Evolutionary conservation across 2,329 filamentous ascomycete species (phyloP).

Genomic region (Ophiostoma sp.): DNA sequence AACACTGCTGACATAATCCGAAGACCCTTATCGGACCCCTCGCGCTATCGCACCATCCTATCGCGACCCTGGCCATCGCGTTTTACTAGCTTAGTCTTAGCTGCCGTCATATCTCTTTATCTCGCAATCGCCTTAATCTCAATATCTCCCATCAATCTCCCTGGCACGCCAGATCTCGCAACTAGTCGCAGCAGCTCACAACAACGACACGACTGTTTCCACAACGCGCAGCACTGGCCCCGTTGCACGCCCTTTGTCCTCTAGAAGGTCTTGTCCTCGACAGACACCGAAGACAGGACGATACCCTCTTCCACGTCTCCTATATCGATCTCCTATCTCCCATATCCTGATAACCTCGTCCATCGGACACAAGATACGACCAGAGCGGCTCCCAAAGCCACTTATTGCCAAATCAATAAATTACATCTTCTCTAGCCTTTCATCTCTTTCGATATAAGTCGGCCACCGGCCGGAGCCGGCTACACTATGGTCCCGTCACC

Average conservation of each 20-base stretch:
- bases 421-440: no score
- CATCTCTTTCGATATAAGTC: background rate
- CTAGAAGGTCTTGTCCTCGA: no score
- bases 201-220: background rate
- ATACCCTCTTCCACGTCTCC: no score
- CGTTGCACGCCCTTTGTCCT: background rate
- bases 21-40: constrained; percentile 8
- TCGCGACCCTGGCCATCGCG: constrained; percentile 9
- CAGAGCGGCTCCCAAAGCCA: no score
- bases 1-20: constrained; percentile 6
- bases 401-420: no score
- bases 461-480: constrained; percentile 3
- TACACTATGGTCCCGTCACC: constrained; percentile 6
- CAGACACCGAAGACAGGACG: no score
- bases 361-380: no score
- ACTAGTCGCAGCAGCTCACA: constrained; percentile 3
- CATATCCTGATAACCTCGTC: no score
- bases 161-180: background rate
- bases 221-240: background rate
- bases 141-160: constrained; percentile 4
- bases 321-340: no score
- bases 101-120: constrained; percentile 12
- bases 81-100: background rate
- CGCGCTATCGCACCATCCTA: constrained; percentile 2
- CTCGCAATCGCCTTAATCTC: constrained; percentile 6